A percentile compares a stretch with the other conserved stretches of the same genome.
Conservation (phyloP, 352 stramenopile species). For the Globisporangium megalacanthum region DNA sequence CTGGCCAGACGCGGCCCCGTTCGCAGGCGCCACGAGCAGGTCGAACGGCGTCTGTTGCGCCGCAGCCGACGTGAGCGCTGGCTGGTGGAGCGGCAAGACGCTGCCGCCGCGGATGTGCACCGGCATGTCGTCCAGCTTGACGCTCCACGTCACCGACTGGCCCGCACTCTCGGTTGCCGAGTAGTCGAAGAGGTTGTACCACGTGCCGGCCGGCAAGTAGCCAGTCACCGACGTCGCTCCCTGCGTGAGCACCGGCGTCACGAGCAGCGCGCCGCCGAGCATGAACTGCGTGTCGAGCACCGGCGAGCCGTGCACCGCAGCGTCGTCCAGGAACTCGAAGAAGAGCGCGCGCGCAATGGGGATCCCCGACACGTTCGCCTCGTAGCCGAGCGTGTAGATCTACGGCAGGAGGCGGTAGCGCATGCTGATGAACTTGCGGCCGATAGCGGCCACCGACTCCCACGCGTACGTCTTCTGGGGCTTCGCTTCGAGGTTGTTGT, state of each 20-base stretch:
- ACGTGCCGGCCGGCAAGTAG: conserved; percentile 37
- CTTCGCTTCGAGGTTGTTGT: conserved; percentile 56
- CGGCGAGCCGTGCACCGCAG: conserved; percentile 17
- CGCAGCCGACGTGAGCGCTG: conserved; percentile 34
- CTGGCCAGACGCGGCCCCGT: too few relatives aligned
- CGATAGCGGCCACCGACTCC: conserved; percentile 36
- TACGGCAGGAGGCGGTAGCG: conserved; percentile 78
- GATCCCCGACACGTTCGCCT: conserved; percentile 32
- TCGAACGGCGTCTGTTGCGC: conserved; percentile 43
- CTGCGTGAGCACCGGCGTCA: conserved; percentile 25
- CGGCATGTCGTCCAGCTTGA: conserved; percentile 54
- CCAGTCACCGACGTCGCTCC: conserved; percentile 35
- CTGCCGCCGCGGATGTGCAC: conserved; percentile 46
- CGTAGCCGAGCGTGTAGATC: conserved; percentile 72
- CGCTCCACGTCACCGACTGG: conserved; percentile 18
- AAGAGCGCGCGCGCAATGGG: conserved; percentile 54
- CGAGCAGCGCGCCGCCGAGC: conserved; percentile 31
- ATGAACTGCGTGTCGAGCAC: conserved; percentile 56
- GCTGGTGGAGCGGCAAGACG: conserved; percentile 43
- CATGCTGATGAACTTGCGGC: conserved; percentile 57
- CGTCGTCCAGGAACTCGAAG: conserved; percentile 56
- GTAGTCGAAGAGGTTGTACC: conserved; percentile 60
- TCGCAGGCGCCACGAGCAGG: conserved; percentile 35
- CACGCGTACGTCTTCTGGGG: conserved; percentile 69
- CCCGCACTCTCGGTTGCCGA: conserved; percentile 24